Base-by-base conservation (phyloP, 441 rosid genomes). In the Eutrema salsugineum region DNA sequence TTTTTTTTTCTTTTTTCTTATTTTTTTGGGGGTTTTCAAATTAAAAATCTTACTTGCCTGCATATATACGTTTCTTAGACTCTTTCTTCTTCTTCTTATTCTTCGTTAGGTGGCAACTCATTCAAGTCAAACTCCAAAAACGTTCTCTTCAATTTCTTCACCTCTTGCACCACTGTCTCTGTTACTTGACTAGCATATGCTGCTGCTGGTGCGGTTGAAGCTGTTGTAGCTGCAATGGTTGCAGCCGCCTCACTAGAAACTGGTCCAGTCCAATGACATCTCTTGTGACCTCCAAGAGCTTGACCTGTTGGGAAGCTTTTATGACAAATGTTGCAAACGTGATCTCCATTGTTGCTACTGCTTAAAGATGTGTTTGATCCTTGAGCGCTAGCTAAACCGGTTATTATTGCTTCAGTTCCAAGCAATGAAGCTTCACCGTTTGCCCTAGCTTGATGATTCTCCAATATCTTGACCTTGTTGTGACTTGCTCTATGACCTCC, bases 231-330 rank as follows among this genome's bases (percentile, higher is more conserved):
- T 27, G 57, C 64, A n/a, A n/a, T n/a, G 43, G 75, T 66, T 57
- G 86, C 51, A 35, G 71, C 63, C 47, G 68, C 63, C 39, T 64
- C 80, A 58, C 62, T 54, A 47, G 71, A 47, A 49, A 24, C 63
- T 50, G 80, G 76, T 50, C 76, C 80, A 11, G 76, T 68, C 80
- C 82, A 72, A 11, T 84, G 91, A 49, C 82, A 63, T 66, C 87
- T 78, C 78, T 83, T 86, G 76, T 83, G 87, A 16, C 88, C 87
- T 7, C 90, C 90, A 22, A 86, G 83, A 38, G 87, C 89, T 70
- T 87, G 91, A 3, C 87, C 88, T 17, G 91, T 77, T 32, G 80
- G 63, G 63, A 83, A 84, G 11, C 32, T 79, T 70, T 64, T 83
- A n/a, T 63, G 47, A 74, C 91, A 84, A 33, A 77, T 80, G 59